Percentiles rank a stretch among this genome's conserved stretches.
Conservation (phyloP, 768 basidiomycete genomes). For the Mycena metata region DNA sequence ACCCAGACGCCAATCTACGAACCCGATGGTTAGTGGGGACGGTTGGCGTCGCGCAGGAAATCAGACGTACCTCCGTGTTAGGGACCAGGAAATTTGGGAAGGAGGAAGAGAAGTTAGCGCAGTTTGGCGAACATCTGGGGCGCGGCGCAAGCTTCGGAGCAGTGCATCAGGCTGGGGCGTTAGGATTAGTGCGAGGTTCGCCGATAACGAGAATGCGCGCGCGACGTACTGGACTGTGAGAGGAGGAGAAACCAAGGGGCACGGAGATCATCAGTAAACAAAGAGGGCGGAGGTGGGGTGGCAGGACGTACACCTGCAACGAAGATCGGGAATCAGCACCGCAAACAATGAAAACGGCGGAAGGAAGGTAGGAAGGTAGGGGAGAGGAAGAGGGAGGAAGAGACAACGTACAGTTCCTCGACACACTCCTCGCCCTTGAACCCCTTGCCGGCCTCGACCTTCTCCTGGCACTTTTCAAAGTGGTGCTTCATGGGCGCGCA, state of each 20-base stretch:
- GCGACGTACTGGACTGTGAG: conserved; percentile 47
- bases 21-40: no score
- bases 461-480: conserved; percentile 93
- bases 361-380: no score
- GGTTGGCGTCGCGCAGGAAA: no score
- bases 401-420: conserved; percentile 82
- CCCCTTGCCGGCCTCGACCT: conserved; percentile 84
- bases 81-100: background rate
- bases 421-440: conserved; percentile 94
- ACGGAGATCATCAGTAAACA: no score
- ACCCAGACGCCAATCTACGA: no score
- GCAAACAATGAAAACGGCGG: no score
- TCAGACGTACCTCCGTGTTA: no score
- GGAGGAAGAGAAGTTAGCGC: conserved; percentile 53
- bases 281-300: no score
- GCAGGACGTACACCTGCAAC: conserved; percentile 46
- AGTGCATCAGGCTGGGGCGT: conserved; percentile 88
- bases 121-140: conserved; percentile 90
- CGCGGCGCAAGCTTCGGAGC: conserved; percentile 68
- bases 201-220: conserved; percentile 21
- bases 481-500: conserved; percentile 82
- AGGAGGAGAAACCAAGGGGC: no score
- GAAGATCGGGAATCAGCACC: conserved; percentile 18
- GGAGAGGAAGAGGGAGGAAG: conserved; percentile 39
- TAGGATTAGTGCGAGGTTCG: conserved; percentile 20